Evolutionary conservation across 805 yeast species (phyloP).

Genomic region (Sugiyamaella qingdaonensis): DNA sequence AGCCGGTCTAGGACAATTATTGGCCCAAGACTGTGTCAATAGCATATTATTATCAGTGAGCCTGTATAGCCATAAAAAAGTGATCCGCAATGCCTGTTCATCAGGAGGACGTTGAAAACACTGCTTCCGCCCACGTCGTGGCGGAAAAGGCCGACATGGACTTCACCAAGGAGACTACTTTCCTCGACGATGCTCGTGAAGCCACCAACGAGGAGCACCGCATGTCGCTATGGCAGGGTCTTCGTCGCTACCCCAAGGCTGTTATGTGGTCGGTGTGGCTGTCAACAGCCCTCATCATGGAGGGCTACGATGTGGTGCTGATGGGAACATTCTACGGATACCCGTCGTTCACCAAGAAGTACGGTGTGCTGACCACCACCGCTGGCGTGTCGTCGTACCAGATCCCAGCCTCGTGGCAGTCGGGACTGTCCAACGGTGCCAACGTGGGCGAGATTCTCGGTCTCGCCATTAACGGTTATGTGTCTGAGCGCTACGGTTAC

Average conservation of each 20-base stretch:
- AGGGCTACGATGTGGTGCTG: conserved; percentile 44
- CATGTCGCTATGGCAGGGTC: conserved; percentile 33
- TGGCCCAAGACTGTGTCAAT: too few relatives aligned
- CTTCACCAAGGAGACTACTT: conserved; percentile 7
- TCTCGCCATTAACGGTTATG: conserved; percentile 41
- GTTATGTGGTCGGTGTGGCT: conserved; percentile 44
- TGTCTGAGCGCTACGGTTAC: conserved; percentile 46
- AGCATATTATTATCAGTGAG: too few relatives aligned
- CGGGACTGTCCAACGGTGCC: conserved; percentile 21
- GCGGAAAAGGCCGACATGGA: not conserved
- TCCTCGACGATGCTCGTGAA: conserved; percentile 12
- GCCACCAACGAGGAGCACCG: conserved; percentile 26
- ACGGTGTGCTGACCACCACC: conserved; percentile 32
- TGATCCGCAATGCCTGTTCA: not conserved
- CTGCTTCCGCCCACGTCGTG: not conserved
- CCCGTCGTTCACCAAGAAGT: conserved; percentile 41
- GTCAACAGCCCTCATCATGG: conserved; percentile 45
- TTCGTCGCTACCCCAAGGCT: conserved; percentile 37
- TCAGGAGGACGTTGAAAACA: not conserved
- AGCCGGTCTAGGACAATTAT: too few relatives aligned
- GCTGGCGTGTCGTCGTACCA: conserved; percentile 12
- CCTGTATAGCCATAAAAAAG: too few relatives aligned
- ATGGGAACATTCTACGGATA: conserved; percentile 42
- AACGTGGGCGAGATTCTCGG: conserved; percentile 43
- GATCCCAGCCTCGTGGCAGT: conserved; percentile 23